Percentiles rank a stretch among this genome's conserved stretches.
Evolutionary conservation across 2,329 filamentous ascomycete species (phyloP).

Genomic region (Xylariaceae sp.): DNA sequence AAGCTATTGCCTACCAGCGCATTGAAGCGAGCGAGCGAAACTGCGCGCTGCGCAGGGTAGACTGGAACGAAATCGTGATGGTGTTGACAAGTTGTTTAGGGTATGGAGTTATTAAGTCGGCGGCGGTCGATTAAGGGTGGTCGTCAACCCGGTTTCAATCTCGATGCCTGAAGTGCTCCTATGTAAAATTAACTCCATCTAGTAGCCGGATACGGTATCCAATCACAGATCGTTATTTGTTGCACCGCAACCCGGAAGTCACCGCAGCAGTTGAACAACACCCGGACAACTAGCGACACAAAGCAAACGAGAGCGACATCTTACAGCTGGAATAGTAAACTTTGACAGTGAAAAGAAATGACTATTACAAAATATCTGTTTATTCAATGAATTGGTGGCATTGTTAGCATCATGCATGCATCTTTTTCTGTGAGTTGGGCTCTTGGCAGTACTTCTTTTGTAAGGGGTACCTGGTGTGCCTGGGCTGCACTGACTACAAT

Average conservation of each 20-base stretch:
- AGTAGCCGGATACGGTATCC: constrained; percentile 4
- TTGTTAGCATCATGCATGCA: too few relatives aligned
- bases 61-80: constrained; percentile 24
- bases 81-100: background rate
- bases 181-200: constrained; percentile 28
- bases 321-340: background rate
- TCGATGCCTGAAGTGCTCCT: constrained; percentile 7
- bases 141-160: constrained; percentile 12
- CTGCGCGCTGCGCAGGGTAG: constrained; percentile 39
- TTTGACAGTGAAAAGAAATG: background rate
- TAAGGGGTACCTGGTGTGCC: too few relatives aligned
- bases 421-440: too few relatives aligned
- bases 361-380: background rate
- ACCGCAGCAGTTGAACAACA: constrained; percentile 5
- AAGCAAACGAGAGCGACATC: background rate
- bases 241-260: constrained; percentile 10
- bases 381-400: constrained; percentile 9
- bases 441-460: too few relatives aligned
- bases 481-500: too few relatives aligned
- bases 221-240: constrained; percentile 21
- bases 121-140: constrained; percentile 6
- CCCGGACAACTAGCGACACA: background rate
- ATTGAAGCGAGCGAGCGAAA: constrained; percentile 37
- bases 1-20: constrained; percentile 15
- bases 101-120: constrained; percentile 22